Evolutionary conservation across 257 asterid genomes (phyloP), one percentile per base, ranked within the genome.

Genomic region (Plantago elongata): DNA sequence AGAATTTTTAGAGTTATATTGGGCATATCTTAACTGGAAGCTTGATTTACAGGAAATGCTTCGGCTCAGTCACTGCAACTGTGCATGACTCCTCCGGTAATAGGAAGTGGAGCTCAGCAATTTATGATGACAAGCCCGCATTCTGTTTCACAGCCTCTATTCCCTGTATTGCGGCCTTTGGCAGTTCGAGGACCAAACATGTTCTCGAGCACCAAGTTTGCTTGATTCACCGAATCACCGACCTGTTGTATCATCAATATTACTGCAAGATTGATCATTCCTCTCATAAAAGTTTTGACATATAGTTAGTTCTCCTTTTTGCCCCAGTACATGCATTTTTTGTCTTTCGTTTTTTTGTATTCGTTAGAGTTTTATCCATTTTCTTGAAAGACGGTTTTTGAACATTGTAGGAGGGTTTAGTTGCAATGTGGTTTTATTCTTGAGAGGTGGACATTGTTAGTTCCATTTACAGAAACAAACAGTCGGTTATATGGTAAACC

Each of bases 51-150:
- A 85, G 94, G 87, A 69, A 83, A 67, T 69, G 73, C 73, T 69
- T 34, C 82, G 7, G 72, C 85, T 48, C 94, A 81, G 73, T 78
- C 84, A 27, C 51, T 81, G 75, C 95, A 80, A 76, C 69, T 79
- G 51, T 83, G 73, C 79, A 62, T 81, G 78, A 56, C 71, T 73
- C 86, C 91, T 45, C 82, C 85, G 12, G 48, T 70, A 17, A 69
- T 81, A 59, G 77, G 83, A 42, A 82, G 73, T 57, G 75, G 70
- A 38, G 74, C 77, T 16, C 90, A 78, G 62, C 73, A 79, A 66
- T 79, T 54, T 64, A 70, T 81, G 42, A 63, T 88, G 51, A 83
- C 94, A 42, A 75, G 52, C 68, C 67, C 82, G 67, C 59, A 78
- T 75, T 91, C 91, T 7, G 65, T 76, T 45, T 72, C 86, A 48